Evolutionary conservation across 805 yeast species (phyloP).

Genomic region (Kregervanrija fluxuum): DNA sequence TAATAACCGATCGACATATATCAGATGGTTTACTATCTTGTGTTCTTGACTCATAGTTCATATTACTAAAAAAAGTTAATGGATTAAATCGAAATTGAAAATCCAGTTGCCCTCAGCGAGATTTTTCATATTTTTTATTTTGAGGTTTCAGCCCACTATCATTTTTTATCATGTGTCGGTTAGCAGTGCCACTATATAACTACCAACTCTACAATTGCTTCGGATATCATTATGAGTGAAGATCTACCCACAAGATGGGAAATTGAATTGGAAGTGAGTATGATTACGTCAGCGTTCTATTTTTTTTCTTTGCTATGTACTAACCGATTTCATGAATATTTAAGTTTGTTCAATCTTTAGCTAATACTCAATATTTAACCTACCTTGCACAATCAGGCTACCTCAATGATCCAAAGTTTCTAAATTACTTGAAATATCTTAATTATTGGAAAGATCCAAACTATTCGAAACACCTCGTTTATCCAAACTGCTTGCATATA

Average conservation of each 20-base stretch:
- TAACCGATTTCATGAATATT: background rate
- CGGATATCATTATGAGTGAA: slow-evolving; percentile 2
- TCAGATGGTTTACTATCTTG: background rate
- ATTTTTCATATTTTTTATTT: too few species aligned
- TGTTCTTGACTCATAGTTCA: too few species aligned
- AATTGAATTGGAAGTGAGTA: slow-evolving; percentile 66
- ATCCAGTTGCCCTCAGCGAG: too few species aligned
- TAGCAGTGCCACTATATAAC: too few species aligned
- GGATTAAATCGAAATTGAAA: too few species aligned
- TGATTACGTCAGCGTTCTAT: background rate
- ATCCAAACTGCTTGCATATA: slow-evolving; percentile 84
- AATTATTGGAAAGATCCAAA: slow-evolving; percentile 80
- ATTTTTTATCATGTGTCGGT: too few species aligned
- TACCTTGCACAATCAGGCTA: slow-evolving; percentile 80
- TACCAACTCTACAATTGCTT: too few species aligned
- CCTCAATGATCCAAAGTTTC: slow-evolving; percentile 62
- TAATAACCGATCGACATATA: background rate
- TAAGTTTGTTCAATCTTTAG: slow-evolving; percentile 82
- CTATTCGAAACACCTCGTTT: slow-evolving; percentile 63
- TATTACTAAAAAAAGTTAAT: too few species aligned
- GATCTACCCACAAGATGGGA: slow-evolving; percentile 79
- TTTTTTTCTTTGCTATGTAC: background rate
- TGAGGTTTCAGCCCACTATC: too few species aligned
- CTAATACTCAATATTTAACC: slow-evolving; percentile 82
- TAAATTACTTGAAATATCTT: slow-evolving; percentile 70